A percentile compares a stretch with the other conserved stretches of the same genome.
These are phyloP conservation scores for Helotiales sp. DNA, from an alignment of 2,329 filamentous ascomycete species.

Conservation along the genomic window DNA sequence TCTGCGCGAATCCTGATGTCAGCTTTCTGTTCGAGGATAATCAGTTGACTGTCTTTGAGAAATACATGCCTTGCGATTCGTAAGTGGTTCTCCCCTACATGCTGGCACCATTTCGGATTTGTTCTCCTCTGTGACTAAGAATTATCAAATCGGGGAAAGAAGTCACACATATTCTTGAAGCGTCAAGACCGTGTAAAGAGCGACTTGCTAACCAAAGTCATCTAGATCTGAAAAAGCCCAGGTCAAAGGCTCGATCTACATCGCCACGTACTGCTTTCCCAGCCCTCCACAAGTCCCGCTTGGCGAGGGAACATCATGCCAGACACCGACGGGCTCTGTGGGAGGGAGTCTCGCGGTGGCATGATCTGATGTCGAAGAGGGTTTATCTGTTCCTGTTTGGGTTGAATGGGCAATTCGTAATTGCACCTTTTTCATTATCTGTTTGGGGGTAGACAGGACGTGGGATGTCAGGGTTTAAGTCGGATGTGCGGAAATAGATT, in stretches of 20 bases:
- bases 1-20: slow-evolving; percentile 21
- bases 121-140: not conserved
- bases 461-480: too few species aligned
- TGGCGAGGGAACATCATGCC: slow-evolving; percentile 25
- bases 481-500: too few species aligned
- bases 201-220: not conserved
- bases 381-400: not conserved
- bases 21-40: slow-evolving; percentile 13
- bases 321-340: slow-evolving; percentile 17
- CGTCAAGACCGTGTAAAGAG: not conserved
- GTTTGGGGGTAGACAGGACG: too few species aligned
- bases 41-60: slow-evolving; percentile 12
- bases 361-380: not conserved
- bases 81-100: slow-evolving; percentile 8
- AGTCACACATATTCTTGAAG: not conserved
- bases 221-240: not conserved
- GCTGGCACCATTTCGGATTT: not conserved
- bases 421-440: too few species aligned
- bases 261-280: slow-evolving; percentile 12
- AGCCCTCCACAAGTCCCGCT: slow-evolving; percentile 8
- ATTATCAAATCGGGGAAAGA: too few species aligned
- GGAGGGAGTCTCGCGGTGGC: not conserved
- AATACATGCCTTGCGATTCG: slow-evolving; percentile 5
- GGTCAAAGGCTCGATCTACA: slow-evolving; percentile 7
- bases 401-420: too few species aligned